Base-by-base conservation (phyloP, 306 rosid species). In the Lathyrus sativus region DNA sequence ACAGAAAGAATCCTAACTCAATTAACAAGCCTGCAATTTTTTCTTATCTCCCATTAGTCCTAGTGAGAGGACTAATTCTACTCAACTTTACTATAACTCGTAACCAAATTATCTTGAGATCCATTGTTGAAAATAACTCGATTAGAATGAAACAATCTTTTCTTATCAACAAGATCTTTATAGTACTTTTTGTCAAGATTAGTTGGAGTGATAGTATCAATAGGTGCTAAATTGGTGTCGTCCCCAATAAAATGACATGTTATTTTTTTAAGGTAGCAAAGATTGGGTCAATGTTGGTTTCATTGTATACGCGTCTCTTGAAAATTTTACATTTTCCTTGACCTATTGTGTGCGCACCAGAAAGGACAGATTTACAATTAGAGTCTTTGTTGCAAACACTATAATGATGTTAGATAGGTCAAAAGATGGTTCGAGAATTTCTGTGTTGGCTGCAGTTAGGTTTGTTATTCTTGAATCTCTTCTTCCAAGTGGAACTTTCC, bases 121-220 rank as follows among this genome's bases (percentile, higher is more conserved):
- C 85, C 95, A 49, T 65, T 68, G 46, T 72, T 68, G 80, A 87
- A 88, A 28, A 92, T 84, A 75, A 62, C 83, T 79, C 88, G 98
- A 31, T 92, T 96, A 0, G 98, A 89, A 28, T 75, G 84, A 29
- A 92, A 85, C 11, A 92, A 81, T 1, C 93, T 96, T 11, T 89
- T 90, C 1, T 11, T 37, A 55, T 50, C 70, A 19, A 79, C 65
- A 2, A 92, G 84, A 53, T 79, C 79, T 15, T 4, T 48, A 65
- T 67, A 89, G 79, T 92, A 92, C 11, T 11, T 75, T 42, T 87
- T 89, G 14, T 92, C 98, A 43, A 92, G 89, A 0, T 0, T 6
- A 4, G 13, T 53, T 0, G 76, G 67, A 12, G 89, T 69, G 18
- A 19, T 18, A 13, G 74, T 4, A 45, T 92, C 95, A 2, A 89